phyloP scores from a whole-genome alignment of 2,329 filamentous ascomycete species.

The Zopfia rhizophila region DNA sequence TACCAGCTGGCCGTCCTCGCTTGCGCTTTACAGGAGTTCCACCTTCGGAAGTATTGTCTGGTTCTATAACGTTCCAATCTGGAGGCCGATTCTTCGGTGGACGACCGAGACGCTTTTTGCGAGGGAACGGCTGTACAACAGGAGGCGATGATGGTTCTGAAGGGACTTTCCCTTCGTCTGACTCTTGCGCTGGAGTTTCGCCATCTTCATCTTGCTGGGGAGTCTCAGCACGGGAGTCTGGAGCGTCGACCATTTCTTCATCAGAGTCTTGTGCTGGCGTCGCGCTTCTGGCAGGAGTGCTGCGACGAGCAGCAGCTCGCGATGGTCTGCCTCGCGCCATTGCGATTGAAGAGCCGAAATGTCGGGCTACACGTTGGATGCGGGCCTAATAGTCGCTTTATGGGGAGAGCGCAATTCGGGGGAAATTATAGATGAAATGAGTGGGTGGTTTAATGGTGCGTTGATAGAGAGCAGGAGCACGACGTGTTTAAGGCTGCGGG shows the following conservation, averaged over 20 bases:
- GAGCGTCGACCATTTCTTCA: slow-evolving; percentile 47
- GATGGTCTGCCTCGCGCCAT: slow-evolving; percentile 52
- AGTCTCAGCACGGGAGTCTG: slow-evolving; percentile 47
- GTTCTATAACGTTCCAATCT: slow-evolving; percentile 72
- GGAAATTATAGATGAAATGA: too few species aligned
- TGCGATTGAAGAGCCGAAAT: too few species aligned
- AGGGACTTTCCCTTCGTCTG: slow-evolving; percentile 58
- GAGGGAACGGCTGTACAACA: slow-evolving; percentile 69
- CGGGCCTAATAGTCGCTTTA: too few species aligned
- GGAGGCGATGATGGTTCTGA: slow-evolving; percentile 58
- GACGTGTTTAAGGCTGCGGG: too few species aligned
- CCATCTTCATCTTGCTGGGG: slow-evolving; percentile 61
- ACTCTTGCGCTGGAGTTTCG: slow-evolving; percentile 57
- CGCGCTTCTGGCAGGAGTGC: slow-evolving; percentile 47
- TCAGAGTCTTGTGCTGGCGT: slow-evolving; percentile 49
- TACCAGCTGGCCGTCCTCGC: slow-evolving; percentile 60
- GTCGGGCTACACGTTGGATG: too few species aligned
- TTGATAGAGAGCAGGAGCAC: too few species aligned
- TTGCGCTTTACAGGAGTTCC: slow-evolving; percentile 61
- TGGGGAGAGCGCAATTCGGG: too few species aligned
- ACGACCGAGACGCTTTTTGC: slow-evolving; percentile 80
- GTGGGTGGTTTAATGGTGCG: too few species aligned
- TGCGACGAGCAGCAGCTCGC: slow-evolving; percentile 52
- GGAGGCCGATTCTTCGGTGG: slow-evolving; percentile 86
- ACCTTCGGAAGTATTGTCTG: slow-evolving; percentile 59